Base-by-base conservation (phyloP, 176 grass and related monocot genomes). In the Puya raimondii region DNA sequence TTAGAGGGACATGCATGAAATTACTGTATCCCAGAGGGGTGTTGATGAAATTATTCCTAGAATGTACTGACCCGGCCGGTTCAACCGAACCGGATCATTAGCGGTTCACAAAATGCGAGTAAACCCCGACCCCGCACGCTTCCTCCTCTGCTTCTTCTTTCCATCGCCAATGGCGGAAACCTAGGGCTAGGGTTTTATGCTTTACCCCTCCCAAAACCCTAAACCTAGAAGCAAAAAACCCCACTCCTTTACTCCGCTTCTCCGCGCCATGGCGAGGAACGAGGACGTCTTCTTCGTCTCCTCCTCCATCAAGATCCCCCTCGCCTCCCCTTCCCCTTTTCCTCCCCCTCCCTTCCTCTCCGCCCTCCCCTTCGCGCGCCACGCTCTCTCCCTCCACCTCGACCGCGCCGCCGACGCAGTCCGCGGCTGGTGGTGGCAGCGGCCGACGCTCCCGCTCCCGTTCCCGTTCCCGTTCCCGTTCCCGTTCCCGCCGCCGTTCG, bases 321-420 rank as follows among this genome's bases (percentile, higher is more conserved):
- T 47, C 64, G 10, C 71, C 66, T 42, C 21, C 70, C 54, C 51
- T 10, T 5, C 64, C 9, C 57, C 6, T 2, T 12, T 56, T 8
- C 72, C 74, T 0, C 70, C 78, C 48, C 74, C 75, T 1, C 49
- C 81, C 1, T 48, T 91, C 48, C 77, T 84, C 18, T 91, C 84
- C 4, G 64, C 87, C 50, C 85, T 86, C 3, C 89, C 89, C 11
- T 99, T 99, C 78, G 87, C 89, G 12, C 80, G 88, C 77, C 83
- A 91, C 61, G 61, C 79, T 54, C 76, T 85, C 23, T 80, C 85
- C 10, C 71, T 80, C 53, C 78, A 80, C 64, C 64, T 81, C 23
- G 78, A 86, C 8, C 64, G 82, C 21, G 12, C 80, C 59, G 65
- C 75, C 0, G 74, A 23, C 53, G 78, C 49, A 10, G 53, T 78